Conservation (phyloP, 106 monocot genomes). For the Dioscorea alata region DNA sequence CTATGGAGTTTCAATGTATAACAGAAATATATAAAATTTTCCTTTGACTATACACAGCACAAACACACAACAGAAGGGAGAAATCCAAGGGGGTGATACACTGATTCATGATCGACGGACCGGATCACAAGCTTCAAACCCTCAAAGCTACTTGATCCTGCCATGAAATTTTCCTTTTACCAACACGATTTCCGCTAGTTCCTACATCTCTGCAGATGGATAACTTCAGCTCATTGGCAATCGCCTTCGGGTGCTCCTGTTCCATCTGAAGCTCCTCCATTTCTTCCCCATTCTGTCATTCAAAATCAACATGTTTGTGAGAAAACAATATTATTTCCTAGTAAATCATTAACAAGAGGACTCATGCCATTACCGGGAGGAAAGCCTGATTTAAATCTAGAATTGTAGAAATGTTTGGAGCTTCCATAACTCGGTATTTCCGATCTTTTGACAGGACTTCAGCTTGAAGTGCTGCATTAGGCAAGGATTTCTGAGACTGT, state of each 20-base stretch:
- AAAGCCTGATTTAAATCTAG: conserved; percentile 66
- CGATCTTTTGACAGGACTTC: conserved; percentile 9
- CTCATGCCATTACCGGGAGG: conserved; percentile 26
- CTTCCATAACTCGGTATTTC: conserved; percentile 22
- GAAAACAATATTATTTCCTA: not conserved
- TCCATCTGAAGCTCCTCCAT: conserved; percentile 18
- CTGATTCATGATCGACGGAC: too few relatives aligned
- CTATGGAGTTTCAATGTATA: not conserved
- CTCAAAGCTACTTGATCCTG: conserved; percentile 72
- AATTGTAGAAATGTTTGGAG: conserved; percentile 17
- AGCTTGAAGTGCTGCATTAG: not conserved
- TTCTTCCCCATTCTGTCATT: conserved; percentile 46
- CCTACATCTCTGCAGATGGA: conserved; percentile 43
- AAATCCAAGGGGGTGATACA: too few relatives aligned
- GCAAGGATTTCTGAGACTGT: conserved; percentile 7
- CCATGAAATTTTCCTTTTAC: conserved; percentile 82
- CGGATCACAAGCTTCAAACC: conserved; percentile 19
- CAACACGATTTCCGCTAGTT: conserved; percentile 20
- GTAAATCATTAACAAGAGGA: not conserved
- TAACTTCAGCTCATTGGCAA: conserved; percentile 23
- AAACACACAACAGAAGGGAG: not conserved
- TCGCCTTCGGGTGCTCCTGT: conserved; percentile 19
- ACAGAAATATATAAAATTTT: too few relatives aligned
- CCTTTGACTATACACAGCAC: not conserved
- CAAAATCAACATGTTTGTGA: not conserved